A percentile compares a stretch with the other conserved stretches of the same genome.
Conservation (phyloP, 129 eudicot species). For the Flaveria linearis region DNA sequence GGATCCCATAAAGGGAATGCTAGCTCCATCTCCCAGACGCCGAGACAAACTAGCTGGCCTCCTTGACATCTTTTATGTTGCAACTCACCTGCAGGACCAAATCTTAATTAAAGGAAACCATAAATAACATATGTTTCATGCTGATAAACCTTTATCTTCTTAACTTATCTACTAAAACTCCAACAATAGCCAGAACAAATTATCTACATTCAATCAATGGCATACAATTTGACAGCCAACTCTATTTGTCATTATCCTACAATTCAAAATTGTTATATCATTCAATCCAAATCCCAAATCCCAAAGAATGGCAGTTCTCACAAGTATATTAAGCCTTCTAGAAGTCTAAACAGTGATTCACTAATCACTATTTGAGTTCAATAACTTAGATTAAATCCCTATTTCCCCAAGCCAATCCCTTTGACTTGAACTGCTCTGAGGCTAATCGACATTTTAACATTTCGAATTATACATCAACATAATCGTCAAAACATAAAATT, state of each 20-base stretch:
- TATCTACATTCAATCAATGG: not conserved
- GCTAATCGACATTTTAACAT: not conserved
- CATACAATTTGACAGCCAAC: not conserved
- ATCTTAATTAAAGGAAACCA: constrained; percentile 19
- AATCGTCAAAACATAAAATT: not conserved
- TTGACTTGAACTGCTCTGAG: not conserved
- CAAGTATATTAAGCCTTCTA: not conserved
- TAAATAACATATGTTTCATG: not conserved
- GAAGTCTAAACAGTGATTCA: not conserved
- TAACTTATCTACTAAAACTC: not conserved
- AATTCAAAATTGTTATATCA: constrained; percentile 8
- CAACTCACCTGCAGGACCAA: constrained; percentile 36
- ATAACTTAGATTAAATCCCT: not conserved
- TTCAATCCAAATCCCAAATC: too few species aligned
- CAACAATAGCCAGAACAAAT: not conserved
- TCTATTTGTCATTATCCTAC: not conserved
- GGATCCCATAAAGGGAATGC: constrained; percentile 70
- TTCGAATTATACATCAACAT: constrained; percentile 10
- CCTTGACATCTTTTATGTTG: constrained; percentile 65
- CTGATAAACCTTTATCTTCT: not conserved
- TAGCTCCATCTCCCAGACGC: constrained; percentile 63
- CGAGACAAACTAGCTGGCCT: constrained; percentile 74
- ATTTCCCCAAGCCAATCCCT: constrained; percentile 7
- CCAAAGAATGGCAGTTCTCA: not conserved
- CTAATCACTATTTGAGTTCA: not conserved